Conservation (phyloP, 768 basidiomycete genomes). For the Tulasnella sp. region DNA sequence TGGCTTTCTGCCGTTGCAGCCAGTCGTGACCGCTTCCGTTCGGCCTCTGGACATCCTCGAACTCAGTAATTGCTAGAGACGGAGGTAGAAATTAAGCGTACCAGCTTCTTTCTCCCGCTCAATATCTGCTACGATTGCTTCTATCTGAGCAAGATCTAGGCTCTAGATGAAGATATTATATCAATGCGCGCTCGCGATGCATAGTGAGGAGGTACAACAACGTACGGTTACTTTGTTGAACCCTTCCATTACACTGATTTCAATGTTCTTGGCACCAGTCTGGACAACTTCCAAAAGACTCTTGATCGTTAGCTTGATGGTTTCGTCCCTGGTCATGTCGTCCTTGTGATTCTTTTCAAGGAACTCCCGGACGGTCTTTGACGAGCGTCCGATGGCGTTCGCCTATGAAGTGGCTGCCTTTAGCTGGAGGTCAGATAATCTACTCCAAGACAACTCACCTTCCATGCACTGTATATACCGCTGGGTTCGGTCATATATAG, state of each 20-base stretch:
- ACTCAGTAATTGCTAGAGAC: neutral
- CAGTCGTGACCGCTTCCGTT: constrained; percentile 79
- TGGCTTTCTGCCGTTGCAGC: constrained; percentile 88
- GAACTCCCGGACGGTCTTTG: constrained; percentile 97
- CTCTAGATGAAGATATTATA: constrained; percentile 40
- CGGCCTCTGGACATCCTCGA: constrained; percentile 57
- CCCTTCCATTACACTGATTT: constrained; percentile 94
- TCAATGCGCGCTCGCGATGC: neutral
- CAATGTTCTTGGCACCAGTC: constrained; percentile 99
- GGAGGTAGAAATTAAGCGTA: constrained; percentile 20
- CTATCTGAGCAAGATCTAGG: constrained; percentile 76
- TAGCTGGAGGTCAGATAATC: neutral
- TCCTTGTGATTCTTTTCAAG: constrained; percentile 97
- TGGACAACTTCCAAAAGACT: constrained; percentile 95
- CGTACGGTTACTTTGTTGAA: constrained; percentile 86
- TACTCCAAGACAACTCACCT: constrained; percentile 40
- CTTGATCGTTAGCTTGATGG: constrained; percentile 91
- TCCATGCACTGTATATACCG: constrained; percentile 98
- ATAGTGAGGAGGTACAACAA: constrained; percentile 3
- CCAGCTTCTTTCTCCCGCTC: constrained; percentile 96
- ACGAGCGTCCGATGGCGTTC: constrained; percentile 94
- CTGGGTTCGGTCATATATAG: constrained; percentile 96
- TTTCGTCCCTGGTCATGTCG: constrained; percentile 75
- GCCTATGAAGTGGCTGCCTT: constrained; percentile 40
- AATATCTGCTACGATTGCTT: constrained; percentile 83